Conservation (phyloP, 2,329 filamentous ascomycete genomes). For the Colletotrichum chrysophilum region DNA sequence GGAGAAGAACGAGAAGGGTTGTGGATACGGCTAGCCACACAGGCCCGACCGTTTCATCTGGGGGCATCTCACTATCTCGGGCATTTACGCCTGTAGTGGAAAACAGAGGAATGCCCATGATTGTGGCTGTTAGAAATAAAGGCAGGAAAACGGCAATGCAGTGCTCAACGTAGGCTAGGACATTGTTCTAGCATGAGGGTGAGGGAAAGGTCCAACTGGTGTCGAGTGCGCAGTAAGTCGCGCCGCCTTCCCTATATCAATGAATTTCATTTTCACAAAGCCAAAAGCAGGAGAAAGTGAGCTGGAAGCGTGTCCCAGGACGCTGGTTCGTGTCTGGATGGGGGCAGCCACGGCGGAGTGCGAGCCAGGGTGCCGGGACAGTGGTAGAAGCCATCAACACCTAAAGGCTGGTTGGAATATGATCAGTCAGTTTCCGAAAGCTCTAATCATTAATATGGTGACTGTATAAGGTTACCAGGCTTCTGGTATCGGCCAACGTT, state of each 20-base stretch:
- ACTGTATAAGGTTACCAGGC: neutral
- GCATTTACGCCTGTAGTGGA: neutral
- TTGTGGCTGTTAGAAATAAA: neutral
- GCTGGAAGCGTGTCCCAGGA: neutral
- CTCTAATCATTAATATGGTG: neutral
- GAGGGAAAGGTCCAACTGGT: neutral
- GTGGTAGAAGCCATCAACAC: neutral
- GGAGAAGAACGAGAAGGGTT: slow-evolving; percentile 32
- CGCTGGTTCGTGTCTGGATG: neutral
- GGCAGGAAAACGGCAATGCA: neutral
- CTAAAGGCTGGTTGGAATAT: neutral
- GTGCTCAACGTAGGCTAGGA: neutral
- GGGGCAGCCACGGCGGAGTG: neutral
- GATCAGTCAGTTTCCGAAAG: neutral
- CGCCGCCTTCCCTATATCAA: neutral
- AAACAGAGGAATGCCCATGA: neutral
- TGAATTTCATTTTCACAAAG: neutral
- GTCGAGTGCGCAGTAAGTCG: neutral
- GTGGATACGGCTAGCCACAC: slow-evolving; percentile 35
- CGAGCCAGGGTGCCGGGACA: neutral
- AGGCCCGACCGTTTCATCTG: slow-evolving; percentile 35
- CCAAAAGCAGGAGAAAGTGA: neutral
- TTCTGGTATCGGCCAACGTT: neutral
- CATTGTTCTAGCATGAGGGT: neutral
- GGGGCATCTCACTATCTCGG: slow-evolving; percentile 29